Conservation (phyloP, 2,329 filamentous ascomycete species). For the Diplocarpon rosae region DNA sequence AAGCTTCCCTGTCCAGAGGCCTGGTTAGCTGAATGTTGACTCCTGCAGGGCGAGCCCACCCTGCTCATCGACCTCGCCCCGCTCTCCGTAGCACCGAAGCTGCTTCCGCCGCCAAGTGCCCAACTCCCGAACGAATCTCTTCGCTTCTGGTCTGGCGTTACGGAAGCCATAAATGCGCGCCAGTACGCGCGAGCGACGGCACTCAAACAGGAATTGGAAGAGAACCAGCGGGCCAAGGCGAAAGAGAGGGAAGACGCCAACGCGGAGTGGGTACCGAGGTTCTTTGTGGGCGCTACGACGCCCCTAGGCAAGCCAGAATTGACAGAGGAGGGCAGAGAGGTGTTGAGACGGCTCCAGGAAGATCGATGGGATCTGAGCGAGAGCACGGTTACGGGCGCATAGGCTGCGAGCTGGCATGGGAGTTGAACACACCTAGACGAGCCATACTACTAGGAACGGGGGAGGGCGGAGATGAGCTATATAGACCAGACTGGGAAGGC, state of each 20-base stretch:
- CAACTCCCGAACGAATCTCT: slow-evolving; percentile 87
- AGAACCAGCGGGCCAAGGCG: slow-evolving; percentile 75
- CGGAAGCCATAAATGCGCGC: slow-evolving; percentile 70
- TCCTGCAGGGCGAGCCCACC: slow-evolving; percentile 46
- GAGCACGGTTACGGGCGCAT: slow-evolving; percentile 5
- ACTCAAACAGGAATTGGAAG: slow-evolving; percentile 85
- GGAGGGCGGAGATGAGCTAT: too few species aligned
- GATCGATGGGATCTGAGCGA: slow-evolving; percentile 29
- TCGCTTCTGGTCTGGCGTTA: slow-evolving; percentile 79
- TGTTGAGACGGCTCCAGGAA: slow-evolving; percentile 42
- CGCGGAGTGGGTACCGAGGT: slow-evolving; percentile 71
- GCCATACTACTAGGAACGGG: too few species aligned
- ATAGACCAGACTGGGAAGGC: too few species aligned
- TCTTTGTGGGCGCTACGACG: slow-evolving; percentile 60
- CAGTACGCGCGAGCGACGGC: slow-evolving; percentile 77
- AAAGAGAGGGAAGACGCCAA: slow-evolving; percentile 62
- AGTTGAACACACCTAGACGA: too few species aligned
- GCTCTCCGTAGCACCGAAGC: slow-evolving; percentile 67
- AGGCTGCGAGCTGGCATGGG: not conserved
- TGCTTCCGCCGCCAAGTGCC: slow-evolving; percentile 61
- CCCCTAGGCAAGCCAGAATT: slow-evolving; percentile 50
- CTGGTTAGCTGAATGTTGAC: not conserved
- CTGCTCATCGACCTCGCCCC: slow-evolving; percentile 84
- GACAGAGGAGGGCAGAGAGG: slow-evolving; percentile 48
- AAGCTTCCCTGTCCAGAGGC: slow-evolving; percentile 28